Conservation (phyloP, 345 rosid species). For the Salix dunnii region DNA sequence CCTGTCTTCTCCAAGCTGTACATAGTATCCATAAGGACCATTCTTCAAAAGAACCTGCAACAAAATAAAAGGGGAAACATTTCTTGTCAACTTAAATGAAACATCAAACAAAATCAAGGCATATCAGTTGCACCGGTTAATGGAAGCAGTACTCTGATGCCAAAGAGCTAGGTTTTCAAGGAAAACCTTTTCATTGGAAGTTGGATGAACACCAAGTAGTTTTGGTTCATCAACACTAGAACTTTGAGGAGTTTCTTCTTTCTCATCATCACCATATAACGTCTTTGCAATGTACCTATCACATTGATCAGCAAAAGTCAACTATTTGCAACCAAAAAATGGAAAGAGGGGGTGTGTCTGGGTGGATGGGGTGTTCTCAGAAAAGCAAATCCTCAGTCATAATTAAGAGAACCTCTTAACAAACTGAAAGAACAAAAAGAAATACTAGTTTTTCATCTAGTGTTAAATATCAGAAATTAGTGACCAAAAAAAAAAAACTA, state of each 20-base stretch:
- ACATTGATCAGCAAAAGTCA: conserved; percentile 3
- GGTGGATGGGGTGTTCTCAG: neutral
- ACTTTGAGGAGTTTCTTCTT: conserved; percentile 47
- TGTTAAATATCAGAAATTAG: neutral
- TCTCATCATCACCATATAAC: conserved; percentile 73
- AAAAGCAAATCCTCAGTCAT: neutral
- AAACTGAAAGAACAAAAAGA: neutral
- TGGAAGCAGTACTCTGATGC: neutral
- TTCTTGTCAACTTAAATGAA: conserved; percentile 2
- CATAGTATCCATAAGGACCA: conserved; percentile 89
- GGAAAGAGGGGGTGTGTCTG: neutral
- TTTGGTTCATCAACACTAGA: conserved; percentile 68
- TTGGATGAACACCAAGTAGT: conserved; percentile 73
- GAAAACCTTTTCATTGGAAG: conserved; percentile 79
- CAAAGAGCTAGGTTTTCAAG: neutral
- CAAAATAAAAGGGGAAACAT: conserved; percentile 15
- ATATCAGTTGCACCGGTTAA: conserved; percentile 3
- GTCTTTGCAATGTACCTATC: conserved; percentile 86
- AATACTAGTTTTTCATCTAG: neutral
- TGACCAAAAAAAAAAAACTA: neutral
- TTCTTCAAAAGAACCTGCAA: conserved; percentile 74
- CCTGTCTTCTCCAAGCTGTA: conserved; percentile 93
- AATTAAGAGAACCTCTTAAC: neutral
- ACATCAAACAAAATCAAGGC: neutral
- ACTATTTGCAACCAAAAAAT: neutral